Base-by-base conservation (phyloP, 768 basidiomycete genomes). In the Rhodotorula paludigena region DNA sequence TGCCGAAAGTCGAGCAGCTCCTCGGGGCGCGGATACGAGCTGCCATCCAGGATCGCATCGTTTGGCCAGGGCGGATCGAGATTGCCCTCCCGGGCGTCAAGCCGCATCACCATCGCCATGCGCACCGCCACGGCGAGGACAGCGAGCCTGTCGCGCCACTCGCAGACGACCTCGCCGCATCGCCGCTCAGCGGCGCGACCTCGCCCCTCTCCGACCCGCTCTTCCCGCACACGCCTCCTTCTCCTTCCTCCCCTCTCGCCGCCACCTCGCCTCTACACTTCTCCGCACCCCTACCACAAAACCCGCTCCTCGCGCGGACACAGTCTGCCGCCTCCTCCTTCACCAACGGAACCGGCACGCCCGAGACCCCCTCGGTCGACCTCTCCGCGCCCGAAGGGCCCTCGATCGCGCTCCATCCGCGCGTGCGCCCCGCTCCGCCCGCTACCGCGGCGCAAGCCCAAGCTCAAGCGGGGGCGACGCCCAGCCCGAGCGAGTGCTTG, bases 1-100 rank as follows among this genome's bases (percentile, higher is more conserved):
- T 99, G 2, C 94, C 96, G 33, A 99, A 99, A 78, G 81, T 98
- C 23, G 93, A 98, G 73, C 93, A 99, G 77, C 82, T 99, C 57
- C 90, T 99, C 57, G 84, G 89, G 70, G 84, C 87, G 71, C 89
- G 94, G 78, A 84, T 96, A 0, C 83, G 89, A 47, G 83, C 84
- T 54, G 81, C 85, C 28, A 77, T 82, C 12, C 78, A 64, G 49
- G 71, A 72, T 53, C 55, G 64, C 1, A 60, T 72, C 6, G 71
- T 72, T 23, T 72, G 71, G 71, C 71, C 71, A 1, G 71, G 71
- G 0, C 36, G 71, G 12, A 66, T 72, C 39, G 63, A 72, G 57
- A 36, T 72, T 5, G 49, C 49, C 0, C 30, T 72, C 8, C 71
- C 71, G 18, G 63, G 66, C 0, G 33, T 72, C 18, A 32, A 41